These are phyloP conservation scores for Hansenula sp. DNA, from an alignment of 1,139 yeast species.

Conservation along the genomic window DNA sequence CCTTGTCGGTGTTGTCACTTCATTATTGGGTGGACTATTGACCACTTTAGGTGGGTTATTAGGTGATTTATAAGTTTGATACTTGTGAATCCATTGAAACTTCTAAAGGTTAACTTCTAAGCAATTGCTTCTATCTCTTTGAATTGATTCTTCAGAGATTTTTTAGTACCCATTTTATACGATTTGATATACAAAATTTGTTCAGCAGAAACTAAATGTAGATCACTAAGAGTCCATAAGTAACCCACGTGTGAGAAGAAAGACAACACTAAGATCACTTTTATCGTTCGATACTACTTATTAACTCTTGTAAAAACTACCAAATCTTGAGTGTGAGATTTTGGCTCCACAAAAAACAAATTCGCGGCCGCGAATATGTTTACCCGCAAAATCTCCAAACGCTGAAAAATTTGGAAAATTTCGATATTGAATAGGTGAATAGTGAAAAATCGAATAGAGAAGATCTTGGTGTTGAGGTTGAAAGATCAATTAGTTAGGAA, in stretches of 20 bases:
- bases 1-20: constrained; percentile 13
- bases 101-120: background rate
- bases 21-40: constrained; percentile 10
- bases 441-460: no score
- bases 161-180: no score
- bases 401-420: background rate
- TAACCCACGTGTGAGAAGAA: no score
- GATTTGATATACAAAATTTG: no score
- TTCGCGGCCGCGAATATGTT: background rate
- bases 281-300: no score
- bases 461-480: no score
- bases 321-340: background rate
- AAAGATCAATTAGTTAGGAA: no score
- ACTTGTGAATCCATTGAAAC: background rate
- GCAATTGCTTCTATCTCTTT: background rate
- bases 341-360: background rate
- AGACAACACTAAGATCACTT: no score
- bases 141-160: no score
- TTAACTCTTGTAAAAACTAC: no score
- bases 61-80: constrained; percentile 3
- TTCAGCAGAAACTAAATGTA: no score
- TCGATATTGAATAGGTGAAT: background rate
- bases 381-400: background rate
- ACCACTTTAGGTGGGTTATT: constrained; percentile 7
- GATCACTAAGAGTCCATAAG: no score